phyloP scores from a whole-genome alignment of 768 basidiomycete genomes.

The Boletus coccyginus region DNA sequence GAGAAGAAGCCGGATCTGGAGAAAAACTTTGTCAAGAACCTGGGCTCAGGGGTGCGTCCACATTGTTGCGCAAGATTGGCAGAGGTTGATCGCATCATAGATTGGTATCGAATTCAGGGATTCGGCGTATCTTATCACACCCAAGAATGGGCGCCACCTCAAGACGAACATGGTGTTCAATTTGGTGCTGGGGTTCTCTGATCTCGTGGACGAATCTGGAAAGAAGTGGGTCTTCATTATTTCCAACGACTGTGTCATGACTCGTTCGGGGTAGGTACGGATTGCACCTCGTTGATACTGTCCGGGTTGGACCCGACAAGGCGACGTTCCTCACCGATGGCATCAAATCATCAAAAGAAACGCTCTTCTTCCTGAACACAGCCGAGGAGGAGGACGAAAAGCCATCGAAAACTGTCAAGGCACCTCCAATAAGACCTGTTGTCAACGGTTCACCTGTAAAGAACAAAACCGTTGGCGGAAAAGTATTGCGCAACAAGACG shows the following conservation, averaged over 20 bases:
- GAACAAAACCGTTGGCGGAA: constrained; percentile 74
- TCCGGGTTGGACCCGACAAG: constrained; percentile 68
- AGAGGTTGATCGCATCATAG: constrained; percentile 39
- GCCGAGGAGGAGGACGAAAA: constrained; percentile 56
- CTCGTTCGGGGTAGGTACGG: constrained; percentile 59
- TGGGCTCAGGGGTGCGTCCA: constrained; percentile 80
- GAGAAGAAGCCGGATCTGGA: constrained; percentile 82
- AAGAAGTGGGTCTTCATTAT: constrained; percentile 55
- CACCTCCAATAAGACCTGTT: constrained; percentile 47
- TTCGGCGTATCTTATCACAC: constrained; percentile 72
- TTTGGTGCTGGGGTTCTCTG: constrained; percentile 81
- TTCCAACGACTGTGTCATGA: not conserved
- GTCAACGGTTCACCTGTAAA: constrained; percentile 68
- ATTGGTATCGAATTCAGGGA: constrained; percentile 97
- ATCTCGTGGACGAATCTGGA: constrained; percentile 70
- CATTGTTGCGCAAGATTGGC: not conserved
- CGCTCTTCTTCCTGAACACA: constrained; percentile 77
- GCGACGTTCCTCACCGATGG: constrained; percentile 79
- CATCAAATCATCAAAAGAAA: constrained; percentile 79
- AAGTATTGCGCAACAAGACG: constrained; percentile 88
- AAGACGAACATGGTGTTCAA: constrained; percentile 84
- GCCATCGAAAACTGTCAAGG: constrained; percentile 53
- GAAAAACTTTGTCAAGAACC: constrained; percentile 80
- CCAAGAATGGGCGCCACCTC: constrained; percentile 73
- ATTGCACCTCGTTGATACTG: constrained; percentile 84